These are phyloP conservation scores for Leucoagaricus sp. DNA, from an alignment of 1,284 basidiomycete species.

Conservation along the genomic window DNA sequence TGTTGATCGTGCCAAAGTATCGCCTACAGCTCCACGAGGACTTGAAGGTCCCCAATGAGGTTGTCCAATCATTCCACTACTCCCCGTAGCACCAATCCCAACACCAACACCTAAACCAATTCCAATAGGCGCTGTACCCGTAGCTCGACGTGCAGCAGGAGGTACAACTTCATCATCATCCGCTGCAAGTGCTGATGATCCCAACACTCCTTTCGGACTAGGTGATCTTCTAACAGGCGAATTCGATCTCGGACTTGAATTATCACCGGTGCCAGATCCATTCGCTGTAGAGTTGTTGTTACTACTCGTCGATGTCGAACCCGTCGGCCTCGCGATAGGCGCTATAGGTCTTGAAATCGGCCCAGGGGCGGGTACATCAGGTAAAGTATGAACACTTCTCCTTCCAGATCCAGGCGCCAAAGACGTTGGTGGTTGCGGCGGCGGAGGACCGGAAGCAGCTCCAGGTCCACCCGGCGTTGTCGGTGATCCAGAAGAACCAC, in stretches of 20 bases:
- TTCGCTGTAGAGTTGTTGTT: background rate
- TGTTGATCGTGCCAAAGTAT: constrained; percentile 6
- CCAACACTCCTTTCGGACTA: constrained; percentile 70
- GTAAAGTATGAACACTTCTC: constrained; percentile 22
- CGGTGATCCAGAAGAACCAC: constrained; percentile 20
- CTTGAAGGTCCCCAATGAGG: constrained; percentile 14
- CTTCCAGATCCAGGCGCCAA: constrained; percentile 39
- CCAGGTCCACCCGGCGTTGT: constrained; percentile 22
- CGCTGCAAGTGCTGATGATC: constrained; percentile 72
- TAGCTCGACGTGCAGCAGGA: constrained; percentile 41
- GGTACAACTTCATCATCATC: constrained; percentile 78
- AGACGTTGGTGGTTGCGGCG: constrained; percentile 26
- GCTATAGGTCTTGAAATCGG: constrained; percentile 55
- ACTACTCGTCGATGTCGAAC: constrained; percentile 24
- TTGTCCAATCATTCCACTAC: constrained; percentile 13
- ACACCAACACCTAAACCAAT: background rate
- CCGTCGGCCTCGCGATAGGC: constrained; percentile 50
- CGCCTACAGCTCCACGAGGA: constrained; percentile 14
- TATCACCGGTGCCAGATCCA: no score
- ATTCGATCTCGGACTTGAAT: constrained; percentile 58
- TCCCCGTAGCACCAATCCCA: background rate
- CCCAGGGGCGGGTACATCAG: constrained; percentile 7
- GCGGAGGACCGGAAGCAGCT: no score
- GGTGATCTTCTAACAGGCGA: constrained; percentile 67
- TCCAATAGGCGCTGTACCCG: constrained; percentile 32